These are phyloP conservation scores for Calonectria hawksworthii DNA, from an alignment of 2,329 filamentous ascomycete genomes.

Conservation along the genomic window DNA sequence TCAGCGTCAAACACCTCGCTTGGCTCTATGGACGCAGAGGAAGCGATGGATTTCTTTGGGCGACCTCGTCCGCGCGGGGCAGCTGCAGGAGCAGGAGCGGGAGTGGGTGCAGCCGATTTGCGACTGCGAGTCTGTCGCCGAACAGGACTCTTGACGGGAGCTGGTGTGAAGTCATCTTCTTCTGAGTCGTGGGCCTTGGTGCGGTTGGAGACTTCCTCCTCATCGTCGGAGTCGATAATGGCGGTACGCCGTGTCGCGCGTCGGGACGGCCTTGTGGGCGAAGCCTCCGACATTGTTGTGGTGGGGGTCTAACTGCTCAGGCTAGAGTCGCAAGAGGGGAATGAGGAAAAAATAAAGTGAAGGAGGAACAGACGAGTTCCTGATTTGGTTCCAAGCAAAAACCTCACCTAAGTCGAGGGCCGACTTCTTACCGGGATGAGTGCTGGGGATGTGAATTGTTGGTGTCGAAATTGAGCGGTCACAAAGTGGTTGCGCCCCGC, in stretches of 20 bases:
- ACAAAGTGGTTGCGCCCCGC: conserved; percentile 49
- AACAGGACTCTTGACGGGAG: conserved; percentile 67
- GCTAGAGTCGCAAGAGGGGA: not conserved
- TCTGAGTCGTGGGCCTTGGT: conserved; percentile 69
- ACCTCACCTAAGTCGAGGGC: conserved; percentile 21
- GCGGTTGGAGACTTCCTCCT: conserved; percentile 72
- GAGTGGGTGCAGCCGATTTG: conserved; percentile 59
- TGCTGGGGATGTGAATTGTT: conserved; percentile 21
- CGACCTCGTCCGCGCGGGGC: conserved; percentile 59
- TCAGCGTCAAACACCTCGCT: conserved; percentile 55
- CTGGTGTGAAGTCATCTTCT: conserved; percentile 86
- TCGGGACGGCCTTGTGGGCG: conserved; percentile 55
- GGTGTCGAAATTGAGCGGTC: conserved; percentile 29
- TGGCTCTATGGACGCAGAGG: conserved; percentile 46
- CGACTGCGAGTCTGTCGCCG: conserved; percentile 64
- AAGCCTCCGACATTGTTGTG: conserved; percentile 49
- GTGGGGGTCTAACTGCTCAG: conserved; percentile 15
- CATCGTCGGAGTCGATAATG: conserved; percentile 85
- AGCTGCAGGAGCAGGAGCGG: conserved; percentile 64
- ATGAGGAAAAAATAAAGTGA: conserved; percentile 7
- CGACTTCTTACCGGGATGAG: conserved; percentile 21
- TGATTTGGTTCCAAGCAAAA: not conserved
- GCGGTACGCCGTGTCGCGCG: conserved; percentile 75
- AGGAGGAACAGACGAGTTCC: not conserved
- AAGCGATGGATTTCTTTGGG: conserved; percentile 57